A percentile compares a stretch with the other conserved stretches of the same genome.
These are phyloP conservation scores for Botryosphaeria dothidea DNA, from an alignment of 2,329 filamentous ascomycete genomes.

Conservation along the genomic window DNA sequence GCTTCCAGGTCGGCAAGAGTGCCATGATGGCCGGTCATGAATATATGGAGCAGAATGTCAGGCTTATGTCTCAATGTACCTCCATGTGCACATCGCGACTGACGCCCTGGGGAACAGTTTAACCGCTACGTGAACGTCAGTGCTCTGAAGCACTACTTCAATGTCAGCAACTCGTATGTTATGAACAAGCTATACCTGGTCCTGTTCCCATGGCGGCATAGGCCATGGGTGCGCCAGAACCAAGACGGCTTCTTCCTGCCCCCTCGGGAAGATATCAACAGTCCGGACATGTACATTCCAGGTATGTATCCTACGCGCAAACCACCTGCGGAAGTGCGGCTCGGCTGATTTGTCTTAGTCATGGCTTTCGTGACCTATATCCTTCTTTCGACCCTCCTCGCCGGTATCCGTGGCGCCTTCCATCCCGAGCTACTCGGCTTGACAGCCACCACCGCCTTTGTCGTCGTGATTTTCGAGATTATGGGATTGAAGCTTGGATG, in stretches of 20 bases:
- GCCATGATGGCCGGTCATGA: constrained; percentile 91
- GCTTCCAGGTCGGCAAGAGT: constrained; percentile 88
- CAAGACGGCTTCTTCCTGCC: constrained; percentile 79
- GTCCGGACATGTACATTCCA: constrained; percentile 98
- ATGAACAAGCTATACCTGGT: constrained; percentile 90
- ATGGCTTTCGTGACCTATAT: constrained; percentile 99
- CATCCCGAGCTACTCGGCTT: constrained; percentile 90
- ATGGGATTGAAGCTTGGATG: constrained; percentile 87
- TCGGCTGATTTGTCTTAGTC: constrained; percentile 44
- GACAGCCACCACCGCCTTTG: constrained; percentile 79
- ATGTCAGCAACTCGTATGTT: constrained; percentile 97
- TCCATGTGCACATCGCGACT: not conserved
- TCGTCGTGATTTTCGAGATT: constrained; percentile 84
- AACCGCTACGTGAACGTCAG: constrained; percentile 88
- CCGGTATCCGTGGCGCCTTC: constrained; percentile 86
- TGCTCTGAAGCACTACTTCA: constrained; percentile 97
- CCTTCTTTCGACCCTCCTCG: constrained; percentile 85
- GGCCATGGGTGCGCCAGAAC: constrained; percentile 94
- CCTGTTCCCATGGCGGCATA: constrained; percentile 95
- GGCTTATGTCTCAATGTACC: constrained; percentile 30
- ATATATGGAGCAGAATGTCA: constrained; percentile 91
- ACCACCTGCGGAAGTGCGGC: not conserved
- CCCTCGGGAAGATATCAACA: constrained; percentile 93
- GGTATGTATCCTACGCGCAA: constrained; percentile 22
- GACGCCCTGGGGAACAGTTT: constrained; percentile 50